phyloP scores from a whole-genome alignment of 1,284 basidiomycete species.

The Leccinum huronense region DNA sequence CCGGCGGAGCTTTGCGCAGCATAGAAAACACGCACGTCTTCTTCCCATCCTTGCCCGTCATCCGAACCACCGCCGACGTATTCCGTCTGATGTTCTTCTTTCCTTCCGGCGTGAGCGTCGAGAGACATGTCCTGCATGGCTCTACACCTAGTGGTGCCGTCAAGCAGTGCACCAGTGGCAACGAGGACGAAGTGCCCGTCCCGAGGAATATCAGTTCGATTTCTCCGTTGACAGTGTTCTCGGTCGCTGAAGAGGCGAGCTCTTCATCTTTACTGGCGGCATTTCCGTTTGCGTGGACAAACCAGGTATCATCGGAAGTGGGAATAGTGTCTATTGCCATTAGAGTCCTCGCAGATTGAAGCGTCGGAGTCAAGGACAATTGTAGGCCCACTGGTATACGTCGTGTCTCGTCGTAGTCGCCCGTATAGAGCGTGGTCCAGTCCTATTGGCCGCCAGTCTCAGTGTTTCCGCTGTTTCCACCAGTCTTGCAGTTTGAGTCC shows the following conservation, averaged over 20 bases:
- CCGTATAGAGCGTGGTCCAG: neutral
- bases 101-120: slow-evolving; percentile 60
- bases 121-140: slow-evolving; percentile 65
- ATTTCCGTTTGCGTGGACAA: neutral
- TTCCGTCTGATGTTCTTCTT: slow-evolving; percentile 77
- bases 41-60: slow-evolving; percentile 47
- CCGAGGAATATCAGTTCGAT: slow-evolving; percentile 71
- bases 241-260: neutral
- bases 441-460: neutral
- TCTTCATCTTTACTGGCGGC: neutral
- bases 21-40: slow-evolving; percentile 46
- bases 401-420: neutral
- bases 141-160: slow-evolving; percentile 50
- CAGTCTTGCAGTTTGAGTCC: neutral
- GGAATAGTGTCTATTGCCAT: slow-evolving; percentile 7
- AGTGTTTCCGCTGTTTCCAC: neutral
- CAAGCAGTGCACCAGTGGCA: slow-evolving; percentile 65
- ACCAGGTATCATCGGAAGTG: slow-evolving; percentile 5
- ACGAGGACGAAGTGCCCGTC: slow-evolving; percentile 70
- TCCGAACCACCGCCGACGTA: slow-evolving; percentile 64
- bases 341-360: neutral
- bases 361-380: neutral
- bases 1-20: neutral
- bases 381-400: neutral
- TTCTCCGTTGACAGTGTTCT: slow-evolving; percentile 7